phyloP scores from a whole-genome alignment of 805 yeast genomes.

The Wickerhamiella nectarea region DNA sequence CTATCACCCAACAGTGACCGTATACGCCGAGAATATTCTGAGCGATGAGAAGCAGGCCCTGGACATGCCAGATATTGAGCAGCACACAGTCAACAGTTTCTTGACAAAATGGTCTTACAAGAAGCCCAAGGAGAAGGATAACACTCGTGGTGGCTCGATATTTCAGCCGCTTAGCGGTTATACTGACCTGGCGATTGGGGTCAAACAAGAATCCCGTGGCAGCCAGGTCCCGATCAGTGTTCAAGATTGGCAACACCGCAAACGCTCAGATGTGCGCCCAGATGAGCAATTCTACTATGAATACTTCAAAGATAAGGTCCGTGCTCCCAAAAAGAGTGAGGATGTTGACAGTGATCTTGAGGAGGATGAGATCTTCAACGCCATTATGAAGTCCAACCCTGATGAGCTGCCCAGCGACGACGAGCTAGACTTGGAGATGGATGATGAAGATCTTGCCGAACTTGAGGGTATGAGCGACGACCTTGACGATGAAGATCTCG shows the following conservation, averaged over 20 bases:
- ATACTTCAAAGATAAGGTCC: conserved; percentile 45
- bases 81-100: conserved; percentile 79
- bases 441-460: conserved; percentile 30
- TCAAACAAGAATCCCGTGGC: conserved; percentile 33
- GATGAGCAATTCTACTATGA: conserved; percentile 82
- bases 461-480: conserved; percentile 25
- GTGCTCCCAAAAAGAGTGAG: conserved; percentile 21
- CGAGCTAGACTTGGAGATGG: conserved; percentile 28
- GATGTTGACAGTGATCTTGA: conserved; percentile 29
- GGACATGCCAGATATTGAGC: conserved; percentile 77
- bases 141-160: conserved; percentile 74
- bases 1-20: conserved; percentile 82
- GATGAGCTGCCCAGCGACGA: conserved; percentile 51
- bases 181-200: conserved; percentile 22
- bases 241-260: conserved; percentile 60
- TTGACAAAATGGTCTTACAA: conserved; percentile 90
- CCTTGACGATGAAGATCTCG: conserved; percentile 21
- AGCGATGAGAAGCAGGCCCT: conserved; percentile 30
- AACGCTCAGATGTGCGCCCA: conserved; percentile 54
- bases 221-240: conserved; percentile 64
- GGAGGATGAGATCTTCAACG: conserved; percentile 72
- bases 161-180: conserved; percentile 93
- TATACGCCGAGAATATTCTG: conserved; percentile 58
- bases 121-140: conserved; percentile 67
- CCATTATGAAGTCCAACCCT: conserved; percentile 60